Percentiles rank a stretch among this genome's conserved stretches.
Conservation (phyloP, 257 asterid species). For the Echium plantagineum region DNA sequence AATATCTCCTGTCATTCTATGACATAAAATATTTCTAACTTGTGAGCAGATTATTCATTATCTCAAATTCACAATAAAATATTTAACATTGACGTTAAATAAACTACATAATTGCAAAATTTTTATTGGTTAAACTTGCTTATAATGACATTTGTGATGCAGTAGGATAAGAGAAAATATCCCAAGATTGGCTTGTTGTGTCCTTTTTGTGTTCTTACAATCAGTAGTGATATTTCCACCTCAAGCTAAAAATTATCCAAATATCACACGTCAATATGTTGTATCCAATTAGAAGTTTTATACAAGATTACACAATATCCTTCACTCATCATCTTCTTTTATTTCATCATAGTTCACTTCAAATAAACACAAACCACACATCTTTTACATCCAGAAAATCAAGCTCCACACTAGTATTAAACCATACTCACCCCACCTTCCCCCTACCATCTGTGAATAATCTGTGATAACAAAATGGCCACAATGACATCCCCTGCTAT, state of each 20-base stretch:
- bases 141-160: too few species aligned
- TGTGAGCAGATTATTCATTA: too few species aligned
- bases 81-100: too few species aligned
- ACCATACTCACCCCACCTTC: constrained; percentile 15
- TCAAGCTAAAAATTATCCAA: background rate
- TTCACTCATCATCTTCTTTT: background rate
- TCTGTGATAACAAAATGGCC: constrained; percentile 30
- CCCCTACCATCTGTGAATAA: too few species aligned
- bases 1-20: too few species aligned
- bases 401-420: constrained; percentile 9
- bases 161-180: too few species aligned
- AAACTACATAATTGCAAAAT: too few species aligned
- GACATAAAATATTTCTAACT: too few species aligned
- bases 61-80: too few species aligned
- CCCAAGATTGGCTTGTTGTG: too few species aligned
- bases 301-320: background rate
- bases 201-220: too few species aligned
- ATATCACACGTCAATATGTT: background rate
- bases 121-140: too few species aligned
- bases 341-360: background rate
- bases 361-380: constrained; percentile 31
- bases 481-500: constrained; percentile 59
- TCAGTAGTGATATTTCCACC: background rate
- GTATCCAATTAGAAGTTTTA: background rate
- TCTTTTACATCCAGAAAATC: background rate